Evolutionary conservation across 2,329 filamentous ascomycete genomes (phyloP).

Genomic region (Mollisia scopiformis): DNA sequence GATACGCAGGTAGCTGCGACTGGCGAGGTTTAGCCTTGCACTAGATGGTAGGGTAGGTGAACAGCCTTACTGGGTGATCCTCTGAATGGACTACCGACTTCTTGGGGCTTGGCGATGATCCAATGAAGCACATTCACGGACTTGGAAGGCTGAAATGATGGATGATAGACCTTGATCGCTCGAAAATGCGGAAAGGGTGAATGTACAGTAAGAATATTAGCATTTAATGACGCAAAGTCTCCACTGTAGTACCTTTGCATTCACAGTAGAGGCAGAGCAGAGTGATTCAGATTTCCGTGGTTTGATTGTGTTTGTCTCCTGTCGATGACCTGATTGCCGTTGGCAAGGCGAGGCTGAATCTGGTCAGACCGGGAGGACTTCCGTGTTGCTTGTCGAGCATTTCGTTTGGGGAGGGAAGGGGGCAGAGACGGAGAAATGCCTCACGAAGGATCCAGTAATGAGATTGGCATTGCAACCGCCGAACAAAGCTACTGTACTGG

Average conservation of each 20-base stretch:
- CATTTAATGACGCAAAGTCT: background rate
- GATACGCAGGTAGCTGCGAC: too few relatives aligned
- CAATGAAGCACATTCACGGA: background rate
- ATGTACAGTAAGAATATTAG: background rate
- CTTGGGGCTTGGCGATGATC: background rate
- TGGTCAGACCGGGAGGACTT: background rate
- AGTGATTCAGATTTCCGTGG: background rate
- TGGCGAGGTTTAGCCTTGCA: background rate
- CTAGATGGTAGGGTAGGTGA: background rate
- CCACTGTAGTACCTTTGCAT: background rate
- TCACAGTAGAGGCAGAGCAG: background rate
- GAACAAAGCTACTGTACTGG: too few relatives aligned
- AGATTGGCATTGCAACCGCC: too few relatives aligned
- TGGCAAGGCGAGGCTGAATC: slow-evolving; percentile 2
- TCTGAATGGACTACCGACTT: background rate
- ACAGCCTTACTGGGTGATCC: background rate
- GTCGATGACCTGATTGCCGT: background rate
- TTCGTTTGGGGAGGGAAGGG: background rate
- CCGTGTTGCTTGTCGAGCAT: background rate
- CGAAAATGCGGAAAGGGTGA: too few relatives aligned
- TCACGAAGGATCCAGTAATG: background rate
- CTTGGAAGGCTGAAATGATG: background rate
- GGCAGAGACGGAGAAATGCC: too few relatives aligned
- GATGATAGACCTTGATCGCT: background rate
- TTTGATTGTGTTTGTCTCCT: background rate